Base-by-base conservation (phyloP, 495 filamentous ascomycete genomes). In the Bryoglossum gracile region DNA sequence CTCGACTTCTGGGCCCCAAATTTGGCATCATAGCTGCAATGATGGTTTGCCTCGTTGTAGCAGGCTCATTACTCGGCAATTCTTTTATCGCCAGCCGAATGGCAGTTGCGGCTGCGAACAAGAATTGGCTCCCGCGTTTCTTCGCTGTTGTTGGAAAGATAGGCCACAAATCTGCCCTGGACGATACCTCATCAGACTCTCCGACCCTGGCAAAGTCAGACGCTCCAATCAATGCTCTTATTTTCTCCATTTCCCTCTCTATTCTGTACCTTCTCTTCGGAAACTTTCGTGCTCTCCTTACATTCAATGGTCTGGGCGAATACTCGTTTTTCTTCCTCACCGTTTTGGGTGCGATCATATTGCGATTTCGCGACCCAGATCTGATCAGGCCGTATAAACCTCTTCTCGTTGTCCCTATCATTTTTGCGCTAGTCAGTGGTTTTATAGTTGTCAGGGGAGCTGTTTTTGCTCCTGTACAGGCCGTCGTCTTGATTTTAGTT, bases 241-340 rank as follows among this genome's bases (percentile, higher is more conserved):
- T 74, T 13, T 64, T 78, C 1, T 69, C 69, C 6, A 62, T 66
- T 0, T 43, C 69, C 14, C 66, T 79, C 8, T 67, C 75, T 1
- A 56, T 68, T 0, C 28, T 76, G 6, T 81, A 79, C 54, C 77
- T 79, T 28, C 59, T 77, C 14, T 56, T 78, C 3, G 77, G 76
- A 2, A 79, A 64, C 53, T 78, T 81, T 65, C 68, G 74, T 4
- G 68, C 69, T 1, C 63, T 81, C 2, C 55, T 81, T 6, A 79
- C 74, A 2, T 75, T 78, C 57, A 76, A 75, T 50, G 76, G 77
- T 0, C 58, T 80, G 3, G 73, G 68, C 9, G 77, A 78, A 55
- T 79, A 75, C 49, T 64, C 70, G 0, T 78, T 81, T 59, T 81
- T 78, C 64, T 76, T 77, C 52, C 59, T 81, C 4, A 76, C 74